phyloP scores from a whole-genome alignment of 1,284 basidiomycete species.

The Cutaneotrichosporon mucoides region DNA sequence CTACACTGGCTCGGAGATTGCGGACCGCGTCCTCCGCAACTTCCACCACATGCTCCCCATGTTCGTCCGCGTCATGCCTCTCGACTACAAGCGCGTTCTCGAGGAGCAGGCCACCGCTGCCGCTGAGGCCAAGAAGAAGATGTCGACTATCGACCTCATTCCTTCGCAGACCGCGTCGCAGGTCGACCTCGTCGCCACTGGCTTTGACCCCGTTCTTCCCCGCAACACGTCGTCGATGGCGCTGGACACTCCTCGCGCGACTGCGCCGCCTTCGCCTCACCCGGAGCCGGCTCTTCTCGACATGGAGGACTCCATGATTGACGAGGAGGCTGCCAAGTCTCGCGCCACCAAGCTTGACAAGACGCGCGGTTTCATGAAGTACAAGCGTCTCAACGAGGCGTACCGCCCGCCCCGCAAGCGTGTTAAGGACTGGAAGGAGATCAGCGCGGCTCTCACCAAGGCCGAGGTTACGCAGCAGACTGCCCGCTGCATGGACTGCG shows the following conservation, averaged over 20 bases:
- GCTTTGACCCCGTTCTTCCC: conserved; percentile 60
- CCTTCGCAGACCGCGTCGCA: conserved; percentile 86
- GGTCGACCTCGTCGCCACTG: conserved; percentile 74
- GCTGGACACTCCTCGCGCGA: conserved; percentile 43
- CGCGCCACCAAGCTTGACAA: conserved; percentile 86
- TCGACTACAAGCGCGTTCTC: conserved; percentile 88
- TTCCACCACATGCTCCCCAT: conserved; percentile 79
- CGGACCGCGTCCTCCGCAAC: conserved; percentile 74
- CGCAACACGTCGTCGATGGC: conserved; percentile 58
- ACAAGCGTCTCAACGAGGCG: conserved; percentile 82
- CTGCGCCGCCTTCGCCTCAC: conserved; percentile 48
- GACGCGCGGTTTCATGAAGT: conserved; percentile 95
- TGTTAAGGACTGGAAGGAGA: conserved; percentile 94
- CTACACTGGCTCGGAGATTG: conserved; percentile 88
- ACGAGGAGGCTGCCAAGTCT: conserved; percentile 74
- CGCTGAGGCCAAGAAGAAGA: conserved; percentile 78
- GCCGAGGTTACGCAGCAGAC: conserved; percentile 89
- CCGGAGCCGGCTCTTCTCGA: conserved; percentile 77
- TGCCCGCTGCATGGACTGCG: conserved; percentile 75
- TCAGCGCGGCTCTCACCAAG: conserved; percentile 75
- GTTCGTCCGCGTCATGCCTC: conserved; percentile 93
- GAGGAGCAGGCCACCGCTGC: conserved; percentile 73
- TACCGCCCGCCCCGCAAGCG: conserved; percentile 89
- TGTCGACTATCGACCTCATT: conserved; percentile 76
- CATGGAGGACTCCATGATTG: conserved; percentile 85